These are phyloP conservation scores for Auriscalpium vulgare DNA, from an alignment of 768 basidiomycete genomes.

Conservation along the genomic window DNA sequence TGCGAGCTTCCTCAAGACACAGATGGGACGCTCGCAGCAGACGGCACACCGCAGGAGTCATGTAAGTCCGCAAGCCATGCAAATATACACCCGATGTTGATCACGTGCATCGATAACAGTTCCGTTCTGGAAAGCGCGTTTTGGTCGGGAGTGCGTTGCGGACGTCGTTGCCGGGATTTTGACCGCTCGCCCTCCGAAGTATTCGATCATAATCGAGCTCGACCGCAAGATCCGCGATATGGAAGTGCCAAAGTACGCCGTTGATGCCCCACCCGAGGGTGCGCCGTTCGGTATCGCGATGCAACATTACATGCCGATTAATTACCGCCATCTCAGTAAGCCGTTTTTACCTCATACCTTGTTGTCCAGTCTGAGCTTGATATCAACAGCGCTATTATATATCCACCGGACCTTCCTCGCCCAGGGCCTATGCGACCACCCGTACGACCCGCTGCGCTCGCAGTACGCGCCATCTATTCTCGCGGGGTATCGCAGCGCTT, in stretches of 20 bases:
- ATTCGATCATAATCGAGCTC: constrained; percentile 53
- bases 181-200: constrained; percentile 55
- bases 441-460: constrained; percentile 47
- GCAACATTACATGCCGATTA: constrained; percentile 68
- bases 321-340: constrained; percentile 65
- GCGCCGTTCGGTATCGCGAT: constrained; percentile 53
- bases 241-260: constrained; percentile 56
- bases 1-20: constrained; percentile 60
- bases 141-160: constrained; percentile 58
- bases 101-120: constrained; percentile 29
- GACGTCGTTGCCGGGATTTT: constrained; percentile 62
- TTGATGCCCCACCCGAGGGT: constrained; percentile 39
- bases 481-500: constrained; percentile 11
- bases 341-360: constrained; percentile 1
- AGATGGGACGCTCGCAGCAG: constrained; percentile 48
- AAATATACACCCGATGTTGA: too few species aligned
- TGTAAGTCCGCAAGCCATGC: constrained; percentile 34
- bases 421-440: constrained; percentile 57
- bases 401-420: constrained; percentile 74
- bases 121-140: constrained; percentile 62
- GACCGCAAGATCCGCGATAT: constrained; percentile 54
- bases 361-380: not conserved
- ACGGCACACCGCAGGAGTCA: constrained; percentile 48
- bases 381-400: constrained; percentile 50
- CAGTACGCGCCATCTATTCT: constrained; percentile 8